phyloP scores from a whole-genome alignment of 2,329 filamentous ascomycete species.

The Colletotrichum shisoi region DNA sequence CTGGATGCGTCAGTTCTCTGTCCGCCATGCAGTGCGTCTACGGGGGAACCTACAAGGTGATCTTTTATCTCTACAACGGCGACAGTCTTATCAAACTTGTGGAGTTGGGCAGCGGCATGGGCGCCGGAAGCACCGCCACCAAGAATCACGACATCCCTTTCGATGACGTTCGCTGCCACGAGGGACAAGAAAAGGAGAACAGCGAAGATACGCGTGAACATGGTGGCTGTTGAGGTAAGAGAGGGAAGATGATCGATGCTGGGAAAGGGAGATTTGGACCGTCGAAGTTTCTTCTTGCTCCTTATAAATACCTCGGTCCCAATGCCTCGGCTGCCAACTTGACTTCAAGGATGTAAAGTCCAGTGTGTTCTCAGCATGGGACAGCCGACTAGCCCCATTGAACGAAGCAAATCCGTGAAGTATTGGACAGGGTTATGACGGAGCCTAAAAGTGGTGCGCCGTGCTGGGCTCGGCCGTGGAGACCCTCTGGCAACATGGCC shows the following conservation, averaged over 20 bases:
- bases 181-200: not conserved
- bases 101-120: slow-evolving; percentile 49
- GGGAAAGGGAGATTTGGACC: not conserved
- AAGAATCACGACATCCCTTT: slow-evolving; percentile 49
- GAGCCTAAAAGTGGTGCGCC: not conserved
- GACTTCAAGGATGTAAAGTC: not conserved
- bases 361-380: not conserved
- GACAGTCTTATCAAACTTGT: slow-evolving; percentile 47
- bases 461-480: too few species aligned
- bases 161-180: slow-evolving; percentile 30
- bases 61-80: slow-evolving; percentile 48
- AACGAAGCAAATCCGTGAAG: not conserved
- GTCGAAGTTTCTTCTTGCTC: not conserved
- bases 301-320: not conserved
- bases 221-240: not conserved
- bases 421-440: not conserved
- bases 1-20: slow-evolving; percentile 40
- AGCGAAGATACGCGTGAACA: not conserved
- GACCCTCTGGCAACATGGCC: not conserved
- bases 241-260: not conserved
- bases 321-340: not conserved
- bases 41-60: slow-evolving; percentile 43
- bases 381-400: not conserved
- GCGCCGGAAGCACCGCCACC: slow-evolving; percentile 51
- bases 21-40: not conserved